Conservation (phyloP, 2,329 filamentous ascomycete genomes). For the Hypoxylon sp. region DNA sequence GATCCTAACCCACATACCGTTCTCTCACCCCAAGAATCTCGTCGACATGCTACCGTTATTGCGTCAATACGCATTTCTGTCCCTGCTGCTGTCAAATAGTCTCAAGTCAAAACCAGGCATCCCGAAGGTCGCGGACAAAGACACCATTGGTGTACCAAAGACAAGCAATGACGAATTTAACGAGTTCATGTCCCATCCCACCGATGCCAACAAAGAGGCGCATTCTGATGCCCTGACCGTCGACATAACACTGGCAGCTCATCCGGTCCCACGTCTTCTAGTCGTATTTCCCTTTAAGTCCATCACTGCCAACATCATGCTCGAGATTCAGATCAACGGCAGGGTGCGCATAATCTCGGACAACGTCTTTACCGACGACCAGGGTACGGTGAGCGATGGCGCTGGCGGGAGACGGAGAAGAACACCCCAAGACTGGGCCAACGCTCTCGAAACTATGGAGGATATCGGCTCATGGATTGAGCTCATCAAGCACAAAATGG, state of each 20-base stretch:
- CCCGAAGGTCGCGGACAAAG: conserved; percentile 32
- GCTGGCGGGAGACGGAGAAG: conserved; percentile 15
- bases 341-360: conserved; percentile 65
- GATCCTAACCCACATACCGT: conserved; percentile 72
- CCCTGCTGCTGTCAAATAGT: conserved; percentile 67
- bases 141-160: conserved; percentile 33
- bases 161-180: conserved; percentile 35
- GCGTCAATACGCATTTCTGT: conserved; percentile 77
- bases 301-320: conserved; percentile 59
- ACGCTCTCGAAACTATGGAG: conserved; percentile 40
- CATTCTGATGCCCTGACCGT: conserved; percentile 41
- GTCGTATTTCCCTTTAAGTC: conserved; percentile 62
- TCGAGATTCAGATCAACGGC: conserved; percentile 68
- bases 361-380: conserved; percentile 54
- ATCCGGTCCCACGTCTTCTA: conserved; percentile 58
- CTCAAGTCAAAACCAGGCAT: conserved; percentile 55
- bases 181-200: conserved; percentile 30
- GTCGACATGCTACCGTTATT: conserved; percentile 76
- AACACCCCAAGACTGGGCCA: conserved; percentile 31
- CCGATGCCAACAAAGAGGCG: neutral
- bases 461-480: conserved; percentile 44
- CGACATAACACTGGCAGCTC: conserved; percentile 62
- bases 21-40: conserved; percentile 80
- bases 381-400: neutral
- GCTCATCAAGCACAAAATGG: conserved; percentile 39